A percentile compares a stretch with the other conserved stretches of the same genome.
phyloP scores from a whole-genome alignment of 768 basidiomycete genomes.

The Xerocomus spinulosus region DNA sequence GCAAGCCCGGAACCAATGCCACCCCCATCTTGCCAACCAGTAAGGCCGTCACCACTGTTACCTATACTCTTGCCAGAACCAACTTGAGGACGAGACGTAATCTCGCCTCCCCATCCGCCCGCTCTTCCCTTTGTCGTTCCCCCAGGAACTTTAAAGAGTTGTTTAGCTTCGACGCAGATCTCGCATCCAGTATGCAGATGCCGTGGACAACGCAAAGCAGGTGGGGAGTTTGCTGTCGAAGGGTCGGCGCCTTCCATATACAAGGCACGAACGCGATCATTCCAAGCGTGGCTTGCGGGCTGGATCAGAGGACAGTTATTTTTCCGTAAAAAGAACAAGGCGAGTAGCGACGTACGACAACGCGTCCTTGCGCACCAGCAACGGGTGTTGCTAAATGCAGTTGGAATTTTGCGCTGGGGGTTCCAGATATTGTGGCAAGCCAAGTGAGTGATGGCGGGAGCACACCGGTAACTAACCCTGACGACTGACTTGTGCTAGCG shows the following conservation, averaged over 20 bases:
- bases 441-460: slow-evolving; percentile 27
- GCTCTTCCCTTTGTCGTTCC: slow-evolving; percentile 21
- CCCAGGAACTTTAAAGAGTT: slow-evolving; percentile 22
- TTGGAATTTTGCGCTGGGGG: slow-evolving; percentile 1
- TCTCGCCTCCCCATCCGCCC: slow-evolving; percentile 26
- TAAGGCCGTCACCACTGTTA: slow-evolving; percentile 46
- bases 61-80: slow-evolving; percentile 23
- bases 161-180: slow-evolving; percentile 68
- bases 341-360: slow-evolving; percentile 9
- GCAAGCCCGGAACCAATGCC: slow-evolving; percentile 71
- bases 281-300: slow-evolving; percentile 25
- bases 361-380: slow-evolving; percentile 3
- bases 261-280: slow-evolving; percentile 42
- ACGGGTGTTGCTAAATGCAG: slow-evolving; percentile 5
- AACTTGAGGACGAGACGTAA: slow-evolving; percentile 18
- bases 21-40: slow-evolving; percentile 71
- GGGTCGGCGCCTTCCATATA: slow-evolving; percentile 63
- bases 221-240: slow-evolving; percentile 56
- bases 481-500: slow-evolving; percentile 16
- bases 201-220: slow-evolving; percentile 62
- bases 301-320: slow-evolving; percentile 5
- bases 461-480: slow-evolving; percentile 13
- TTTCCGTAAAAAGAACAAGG: not conserved
- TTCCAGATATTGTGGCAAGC: slow-evolving; percentile 29
- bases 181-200: slow-evolving; percentile 72